These are phyloP conservation scores for Silybum marianum DNA, from an alignment of 129 eudicot genomes.

Conservation along the genomic window DNA sequence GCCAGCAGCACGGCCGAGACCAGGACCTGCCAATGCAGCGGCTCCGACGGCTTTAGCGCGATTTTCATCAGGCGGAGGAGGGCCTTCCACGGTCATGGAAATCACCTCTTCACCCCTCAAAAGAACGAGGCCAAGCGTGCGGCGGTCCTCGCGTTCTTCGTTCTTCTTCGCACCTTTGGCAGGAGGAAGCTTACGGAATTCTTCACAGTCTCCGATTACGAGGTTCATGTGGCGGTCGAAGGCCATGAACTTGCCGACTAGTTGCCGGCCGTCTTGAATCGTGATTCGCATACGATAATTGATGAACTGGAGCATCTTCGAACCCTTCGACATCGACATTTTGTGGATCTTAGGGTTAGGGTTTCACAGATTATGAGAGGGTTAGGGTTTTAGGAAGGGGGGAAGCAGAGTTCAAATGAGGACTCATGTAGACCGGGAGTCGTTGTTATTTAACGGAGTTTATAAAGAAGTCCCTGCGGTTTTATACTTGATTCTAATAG, in stretches of 20 bases:
- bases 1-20: constrained; percentile 75
- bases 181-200: constrained; percentile 78
- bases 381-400: constrained; percentile 41
- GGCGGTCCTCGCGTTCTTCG: constrained; percentile 76
- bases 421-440: neutral
- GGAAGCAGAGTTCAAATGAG: constrained; percentile 22
- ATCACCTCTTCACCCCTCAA: constrained; percentile 80
- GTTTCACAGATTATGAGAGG: constrained; percentile 5
- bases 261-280: constrained; percentile 84
- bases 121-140: constrained; percentile 79
- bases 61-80: constrained; percentile 82
- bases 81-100: constrained; percentile 86
- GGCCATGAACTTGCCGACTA: constrained; percentile 87
- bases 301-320: constrained; percentile 86
- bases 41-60: constrained; percentile 57
- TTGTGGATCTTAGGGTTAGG: constrained; percentile 15
- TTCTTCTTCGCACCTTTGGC: constrained; percentile 48
- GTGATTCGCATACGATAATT: constrained; percentile 82
- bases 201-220: constrained; percentile 85
- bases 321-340: constrained; percentile 91
- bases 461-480: constrained; percentile 11
- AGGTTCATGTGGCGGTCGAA: constrained; percentile 94
- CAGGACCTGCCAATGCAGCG: constrained; percentile 60
- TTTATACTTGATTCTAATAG: neutral
- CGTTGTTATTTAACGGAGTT: neutral